phyloP scores from a whole-genome alignment of 192 early-diverging fungal genomes.

The Neocallimastix lanati region DNA sequence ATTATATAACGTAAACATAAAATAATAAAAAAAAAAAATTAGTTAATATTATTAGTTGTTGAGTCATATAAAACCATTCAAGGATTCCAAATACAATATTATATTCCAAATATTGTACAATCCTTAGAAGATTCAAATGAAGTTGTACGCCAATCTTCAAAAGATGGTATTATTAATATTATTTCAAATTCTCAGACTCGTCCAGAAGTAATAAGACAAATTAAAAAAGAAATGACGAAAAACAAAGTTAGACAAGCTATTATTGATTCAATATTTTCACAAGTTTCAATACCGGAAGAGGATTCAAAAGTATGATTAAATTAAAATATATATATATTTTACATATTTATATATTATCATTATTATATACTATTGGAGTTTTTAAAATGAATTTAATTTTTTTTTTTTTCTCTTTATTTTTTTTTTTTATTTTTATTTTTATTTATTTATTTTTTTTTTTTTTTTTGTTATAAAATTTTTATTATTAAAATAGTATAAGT shows the following conservation, averaged over 20 bases:
- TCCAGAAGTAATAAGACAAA: background rate
- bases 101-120: conserved; percentile 1
- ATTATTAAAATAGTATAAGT: no score
- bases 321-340: background rate
- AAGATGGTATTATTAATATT: background rate
- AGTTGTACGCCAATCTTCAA: conserved; percentile 1
- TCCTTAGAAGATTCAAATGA: conserved; percentile 8
- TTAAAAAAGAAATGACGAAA: conserved; percentile 5
- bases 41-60: background rate
- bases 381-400: no score
- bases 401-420: no score
- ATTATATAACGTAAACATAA: background rate
- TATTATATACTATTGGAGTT: background rate
- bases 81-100: conserved; percentile 1
- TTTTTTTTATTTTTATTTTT: no score
- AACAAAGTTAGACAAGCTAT: conserved; percentile 8
- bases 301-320: background rate
- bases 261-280: conserved; percentile 4
- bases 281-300: background rate
- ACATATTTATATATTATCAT: background rate
- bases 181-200: background rate
- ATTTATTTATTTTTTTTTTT: no score
- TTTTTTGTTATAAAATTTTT: no score
- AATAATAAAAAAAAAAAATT: no score
- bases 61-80: background rate